phyloP scores from a whole-genome alignment of 768 basidiomycete genomes.

The Sistotremastrum niveocremeum region DNA sequence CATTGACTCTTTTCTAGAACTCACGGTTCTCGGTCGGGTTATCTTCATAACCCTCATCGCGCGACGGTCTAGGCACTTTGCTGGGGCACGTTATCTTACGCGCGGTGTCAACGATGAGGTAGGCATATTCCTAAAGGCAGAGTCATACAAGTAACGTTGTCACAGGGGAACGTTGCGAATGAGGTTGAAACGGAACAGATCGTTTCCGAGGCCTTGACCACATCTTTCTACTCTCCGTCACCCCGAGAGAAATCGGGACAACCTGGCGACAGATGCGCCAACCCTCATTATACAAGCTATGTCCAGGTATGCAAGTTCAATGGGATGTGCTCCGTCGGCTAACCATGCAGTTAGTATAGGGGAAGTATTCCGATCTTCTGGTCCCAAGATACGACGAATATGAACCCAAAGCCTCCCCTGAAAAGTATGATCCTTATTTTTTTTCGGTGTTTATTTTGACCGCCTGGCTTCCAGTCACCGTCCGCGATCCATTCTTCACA shows the following conservation, averaged over 20 bases:
- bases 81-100: conserved; percentile 88
- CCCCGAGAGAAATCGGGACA: conserved; percentile 17
- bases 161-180: conserved; percentile 91
- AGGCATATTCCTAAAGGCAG: background rate
- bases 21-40: conserved; percentile 79
- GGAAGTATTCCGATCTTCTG: conserved; percentile 95
- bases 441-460: conserved; percentile 4
- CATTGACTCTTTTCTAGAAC: conserved; percentile 36
- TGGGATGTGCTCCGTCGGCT: background rate
- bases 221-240: conserved; percentile 72
- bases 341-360: conserved; percentile 46
- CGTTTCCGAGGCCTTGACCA: conserved; percentile 79
- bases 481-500: conserved; percentile 89
- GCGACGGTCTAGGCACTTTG: conserved; percentile 85
- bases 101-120: conserved; percentile 93
- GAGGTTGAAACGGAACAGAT: conserved; percentile 99
- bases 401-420: conserved; percentile 90
- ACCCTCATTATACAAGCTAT: conserved; percentile 86
- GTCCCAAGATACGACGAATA: conserved; percentile 85
- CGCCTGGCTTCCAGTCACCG: conserved; percentile 44
- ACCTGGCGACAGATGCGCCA: conserved; percentile 37
- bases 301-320: conserved; percentile 49
- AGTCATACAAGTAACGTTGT: too few species aligned
- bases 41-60: conserved; percentile 94
- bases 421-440: conserved; percentile 44